Evolutionary conservation across 2,329 filamentous ascomycete genomes (phyloP).

Genomic region (Chalara sp.): DNA sequence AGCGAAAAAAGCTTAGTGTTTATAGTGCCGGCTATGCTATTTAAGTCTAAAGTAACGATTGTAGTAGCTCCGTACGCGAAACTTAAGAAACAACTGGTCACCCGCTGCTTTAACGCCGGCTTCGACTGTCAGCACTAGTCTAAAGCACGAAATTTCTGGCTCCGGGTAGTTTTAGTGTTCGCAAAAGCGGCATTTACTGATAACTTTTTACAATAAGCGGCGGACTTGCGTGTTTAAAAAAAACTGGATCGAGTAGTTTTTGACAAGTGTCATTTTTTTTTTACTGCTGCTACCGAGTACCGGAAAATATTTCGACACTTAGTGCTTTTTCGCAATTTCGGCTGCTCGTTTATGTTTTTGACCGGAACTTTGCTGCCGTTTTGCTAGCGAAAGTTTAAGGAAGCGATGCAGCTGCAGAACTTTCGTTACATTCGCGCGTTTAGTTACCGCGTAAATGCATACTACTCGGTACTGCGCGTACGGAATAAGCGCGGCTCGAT

Average conservation of each 20-base stretch:
- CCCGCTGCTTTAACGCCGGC: neutral
- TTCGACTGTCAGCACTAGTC: constrained; percentile 2
- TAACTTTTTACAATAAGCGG: constrained; percentile 2
- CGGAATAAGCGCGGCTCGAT: neutral
- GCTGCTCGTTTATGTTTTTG: constrained; percentile 5
- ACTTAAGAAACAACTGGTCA: constrained; percentile 1
- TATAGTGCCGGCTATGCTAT: constrained; percentile 4
- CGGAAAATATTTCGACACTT: constrained; percentile 1
- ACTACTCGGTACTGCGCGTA: neutral
- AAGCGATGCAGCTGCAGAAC: neutral
- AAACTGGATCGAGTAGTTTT: constrained; percentile 5
- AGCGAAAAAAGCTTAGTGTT: constrained; percentile 4
- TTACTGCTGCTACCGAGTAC: constrained; percentile 3
- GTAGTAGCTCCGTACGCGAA: constrained; percentile 5
- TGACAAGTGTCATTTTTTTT: constrained; percentile 3
- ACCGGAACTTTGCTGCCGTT: neutral
- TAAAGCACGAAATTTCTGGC: neutral
- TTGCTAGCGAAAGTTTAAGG: neutral
- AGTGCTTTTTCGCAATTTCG: constrained; percentile 3
- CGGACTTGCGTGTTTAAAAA: neutral
- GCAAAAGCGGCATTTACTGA: constrained; percentile 1
- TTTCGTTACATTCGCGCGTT: neutral
- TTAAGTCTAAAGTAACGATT: neutral
- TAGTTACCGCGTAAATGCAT: neutral
- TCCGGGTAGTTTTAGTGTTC: constrained; percentile 1